Conservation (phyloP, 345 rosid species). For the Balakata baccata region DNA sequence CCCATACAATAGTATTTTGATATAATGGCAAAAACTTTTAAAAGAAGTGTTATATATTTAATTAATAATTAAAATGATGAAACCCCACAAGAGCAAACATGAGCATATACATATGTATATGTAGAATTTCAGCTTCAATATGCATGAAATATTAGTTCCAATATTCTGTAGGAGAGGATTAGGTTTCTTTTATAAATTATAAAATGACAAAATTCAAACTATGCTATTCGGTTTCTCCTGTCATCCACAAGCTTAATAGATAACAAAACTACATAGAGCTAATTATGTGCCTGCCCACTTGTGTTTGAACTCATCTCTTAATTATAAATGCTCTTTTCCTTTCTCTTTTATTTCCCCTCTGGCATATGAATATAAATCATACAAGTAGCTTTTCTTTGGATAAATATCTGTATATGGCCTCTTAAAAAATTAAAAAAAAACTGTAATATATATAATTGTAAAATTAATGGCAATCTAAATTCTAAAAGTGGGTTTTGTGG, state of each 20-base stretch:
- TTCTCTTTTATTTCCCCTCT: no score
- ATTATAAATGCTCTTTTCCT: no score
- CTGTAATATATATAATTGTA: no score
- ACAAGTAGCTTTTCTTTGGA: no score
- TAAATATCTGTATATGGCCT: no score
- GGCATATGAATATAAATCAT: no score
- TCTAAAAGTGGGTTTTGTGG: no score
- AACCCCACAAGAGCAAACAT: not conserved
- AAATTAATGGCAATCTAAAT: no score
- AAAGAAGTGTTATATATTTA: not conserved
- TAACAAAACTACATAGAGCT: not conserved
- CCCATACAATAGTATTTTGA: not conserved
- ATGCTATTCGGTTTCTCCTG: not conserved
- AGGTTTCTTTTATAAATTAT: not conserved
- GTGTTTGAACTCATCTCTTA: not conserved
- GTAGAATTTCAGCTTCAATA: constrained; percentile 1
- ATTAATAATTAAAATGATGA: not conserved
- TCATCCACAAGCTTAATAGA: constrained; percentile 7
- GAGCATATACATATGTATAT: not conserved
- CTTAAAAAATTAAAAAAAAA: no score
- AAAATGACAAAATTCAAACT: constrained; percentile 11
- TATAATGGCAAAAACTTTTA: not conserved
- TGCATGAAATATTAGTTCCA: no score
- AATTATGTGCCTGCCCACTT: constrained; percentile 6
- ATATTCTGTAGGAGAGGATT: not conserved